Evolutionary conservation across 2,329 filamentous ascomycete genomes (phyloP), one percentile per base, ranked within the genome.

Genomic region (Xylaria sp.): DNA sequence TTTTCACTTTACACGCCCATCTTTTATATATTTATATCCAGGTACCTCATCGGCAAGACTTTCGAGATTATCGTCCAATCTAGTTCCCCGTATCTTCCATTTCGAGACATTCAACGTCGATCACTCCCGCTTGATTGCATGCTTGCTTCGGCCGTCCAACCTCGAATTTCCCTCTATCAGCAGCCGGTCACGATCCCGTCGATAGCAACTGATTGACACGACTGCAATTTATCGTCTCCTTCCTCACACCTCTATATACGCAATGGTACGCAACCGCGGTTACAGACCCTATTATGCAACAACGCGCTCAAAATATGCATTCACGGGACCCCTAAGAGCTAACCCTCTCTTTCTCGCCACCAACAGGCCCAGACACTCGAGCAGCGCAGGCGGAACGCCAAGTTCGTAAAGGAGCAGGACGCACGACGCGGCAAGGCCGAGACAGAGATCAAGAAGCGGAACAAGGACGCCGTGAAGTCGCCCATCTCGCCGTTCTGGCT

Each of bases 361-460:
- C 25, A 61, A 68, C 75, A 94, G 92, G 91, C 89, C 73, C 92
- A 95, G 90, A 96, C 92, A 73, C 92, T 90, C 73, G 87, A 93
- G 80, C 93, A 96, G 84, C 90, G 92, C 79, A 89, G 89, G 76
- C 89, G 90, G 70, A 96, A 96, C 83, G 87, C 87, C 76, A 91
- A 91, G 81, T 96, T 93, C 81, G 89, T 86, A 72, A 90, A 90
- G 78, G 85, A 87, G 61, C 89, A 95, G 78, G 89, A 91, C 77
- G 82, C 84, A 67, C 91, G 90, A 77, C 91, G 91, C 79, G 92
- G 92, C 81, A 93, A 92, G 82, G 85, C 89, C n/a, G 85, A 88
- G 65, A 82, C 82, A 27, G 85, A 89, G 69, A 78, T 90, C 73
- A 90, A 90, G 85, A 87, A 88, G 81, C 81, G 81, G 69, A 74